Evolutionary conservation across 305 asterid species (phyloP), one percentile per base, ranked within the genome.

Genomic region (Fraxinus velutina): DNA sequence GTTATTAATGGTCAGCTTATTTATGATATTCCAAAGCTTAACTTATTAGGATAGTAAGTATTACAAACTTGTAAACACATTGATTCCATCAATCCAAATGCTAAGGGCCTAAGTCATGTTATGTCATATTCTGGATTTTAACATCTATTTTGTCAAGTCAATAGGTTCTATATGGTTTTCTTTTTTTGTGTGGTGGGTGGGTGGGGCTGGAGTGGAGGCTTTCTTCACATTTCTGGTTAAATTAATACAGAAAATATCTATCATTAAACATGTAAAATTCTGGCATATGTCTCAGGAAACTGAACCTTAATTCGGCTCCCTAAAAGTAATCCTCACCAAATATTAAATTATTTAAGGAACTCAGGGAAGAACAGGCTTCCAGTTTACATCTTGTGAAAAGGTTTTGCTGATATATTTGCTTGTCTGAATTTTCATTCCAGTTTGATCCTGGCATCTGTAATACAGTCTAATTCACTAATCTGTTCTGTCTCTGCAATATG

Each of bases 401-500:
- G 4, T 55, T 76, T 29, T 39, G 47, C 78, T 15, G 21, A 21
- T 81, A 75, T 42, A 22, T 21, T 47, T 82, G 81, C 39, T 70
- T 21, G 13, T 74, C 24, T 30, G n/a, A 12, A 47, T 71, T 80
- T 37, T 75, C 52, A 29, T 77, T 50, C 39, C 76, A 17, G 76
- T 81, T 79, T 78, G 50, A 80, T 76, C 77, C 79, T 72, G 9
- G 83, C 84, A 71, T 19, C 30, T 22, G 33, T 22, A 62, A 62
- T 29, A 62, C 0, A 3, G 72, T 81, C 36, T 42, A 85, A 73
- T 30, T 76, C 74, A 70, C 71, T 84, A 70, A 81, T 83, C 83
- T 80, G 78, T 64, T 81, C 77, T 52, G 78, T 80, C 80, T 36
- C 36, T 77, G 76, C 78, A 77, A 64, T 70, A 78, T 70, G 76